phyloP scores from a whole-genome alignment of 2,329 filamentous ascomycete species.

The Aschersonia sp. region DNA sequence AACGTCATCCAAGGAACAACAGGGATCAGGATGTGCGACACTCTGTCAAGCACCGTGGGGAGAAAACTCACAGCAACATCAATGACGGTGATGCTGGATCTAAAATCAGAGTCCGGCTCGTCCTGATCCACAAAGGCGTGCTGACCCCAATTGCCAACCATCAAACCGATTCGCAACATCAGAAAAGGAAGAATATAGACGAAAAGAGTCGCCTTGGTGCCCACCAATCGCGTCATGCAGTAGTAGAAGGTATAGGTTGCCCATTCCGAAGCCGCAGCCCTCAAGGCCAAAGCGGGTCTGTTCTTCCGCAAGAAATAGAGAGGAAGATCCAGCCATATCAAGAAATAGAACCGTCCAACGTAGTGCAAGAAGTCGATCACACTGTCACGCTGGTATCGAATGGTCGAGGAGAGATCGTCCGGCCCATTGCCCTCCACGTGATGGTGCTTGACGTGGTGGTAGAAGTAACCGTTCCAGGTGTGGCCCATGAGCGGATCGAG shows the following conservation, averaged over 20 bases:
- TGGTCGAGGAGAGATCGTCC: slow-evolving; percentile 59
- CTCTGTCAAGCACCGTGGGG: neutral
- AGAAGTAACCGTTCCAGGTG: slow-evolving; percentile 75
- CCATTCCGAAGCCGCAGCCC: slow-evolving; percentile 47
- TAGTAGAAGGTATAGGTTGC: slow-evolving; percentile 37
- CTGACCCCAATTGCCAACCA: slow-evolving; percentile 77
- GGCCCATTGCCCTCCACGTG: slow-evolving; percentile 72
- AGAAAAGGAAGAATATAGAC: slow-evolving; percentile 52
- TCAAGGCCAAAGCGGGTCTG: slow-evolving; percentile 37
- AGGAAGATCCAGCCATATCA: slow-evolving; percentile 63
- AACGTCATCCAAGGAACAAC: neutral
- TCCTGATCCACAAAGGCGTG: slow-evolving; percentile 66
- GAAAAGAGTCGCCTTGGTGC: slow-evolving; percentile 44
- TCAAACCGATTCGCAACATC: slow-evolving; percentile 54
- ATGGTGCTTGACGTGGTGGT: slow-evolving; percentile 77
- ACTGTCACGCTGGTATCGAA: slow-evolving; percentile 62
- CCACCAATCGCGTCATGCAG: slow-evolving; percentile 29
- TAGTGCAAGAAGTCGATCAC: slow-evolving; percentile 54
- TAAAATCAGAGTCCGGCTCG: slow-evolving; percentile 63
- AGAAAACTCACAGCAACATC: slow-evolving; percentile 52
- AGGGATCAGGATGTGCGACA: too few species aligned
- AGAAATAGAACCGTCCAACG: slow-evolving; percentile 55
- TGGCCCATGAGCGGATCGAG: slow-evolving; percentile 66
- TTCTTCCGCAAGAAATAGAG: slow-evolving; percentile 54
- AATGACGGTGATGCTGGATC: slow-evolving; percentile 65